Conservation (phyloP, 176 grass and related monocot genomes). For the Lolium perenne region DNA sequence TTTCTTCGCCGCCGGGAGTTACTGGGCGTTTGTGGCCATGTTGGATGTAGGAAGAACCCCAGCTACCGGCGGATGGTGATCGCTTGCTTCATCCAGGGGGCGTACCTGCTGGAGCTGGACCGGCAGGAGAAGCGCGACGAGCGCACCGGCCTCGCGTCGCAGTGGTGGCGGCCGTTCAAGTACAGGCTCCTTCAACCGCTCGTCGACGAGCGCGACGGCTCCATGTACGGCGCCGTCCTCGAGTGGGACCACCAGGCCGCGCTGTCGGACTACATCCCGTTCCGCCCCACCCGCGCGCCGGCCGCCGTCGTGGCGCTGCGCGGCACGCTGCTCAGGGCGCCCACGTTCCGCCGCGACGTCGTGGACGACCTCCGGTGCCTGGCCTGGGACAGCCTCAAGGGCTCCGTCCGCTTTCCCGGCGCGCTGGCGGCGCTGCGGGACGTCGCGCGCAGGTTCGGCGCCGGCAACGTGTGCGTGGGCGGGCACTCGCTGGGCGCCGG, state of each 20-base stretch:
- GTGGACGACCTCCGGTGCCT: slow-evolving; percentile 76
- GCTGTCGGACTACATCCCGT: slow-evolving; percentile 45
- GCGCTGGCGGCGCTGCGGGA: slow-evolving; percentile 57
- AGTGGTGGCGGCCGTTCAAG: slow-evolving; percentile 86
- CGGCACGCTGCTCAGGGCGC: slow-evolving; percentile 50
- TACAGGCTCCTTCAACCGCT: slow-evolving; percentile 57
- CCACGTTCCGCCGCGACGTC: slow-evolving; percentile 64
- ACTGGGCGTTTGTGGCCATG: neutral
- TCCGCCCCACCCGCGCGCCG: slow-evolving; percentile 46
- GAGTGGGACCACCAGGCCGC: slow-evolving; percentile 75
- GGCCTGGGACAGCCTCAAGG: slow-evolving; percentile 81
- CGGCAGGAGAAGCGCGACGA: slow-evolving; percentile 66
- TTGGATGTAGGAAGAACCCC: slow-evolving; percentile 65
- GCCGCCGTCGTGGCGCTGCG: too few species aligned
- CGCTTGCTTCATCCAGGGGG: slow-evolving; percentile 83
- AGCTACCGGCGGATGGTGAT: slow-evolving; percentile 77
- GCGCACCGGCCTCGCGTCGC: slow-evolving; percentile 58
- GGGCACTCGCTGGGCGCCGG: slow-evolving; percentile 63
- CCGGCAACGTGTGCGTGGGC: slow-evolving; percentile 48
- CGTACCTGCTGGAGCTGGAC: slow-evolving; percentile 84
- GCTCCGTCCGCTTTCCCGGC: slow-evolving; percentile 73
- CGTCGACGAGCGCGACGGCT: slow-evolving; percentile 69
- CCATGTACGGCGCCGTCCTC: slow-evolving; percentile 77
- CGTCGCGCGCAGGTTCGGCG: slow-evolving; percentile 42
- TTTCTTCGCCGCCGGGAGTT: neutral